Percentiles rank a stretch among this genome's conserved stretches.
Evolutionary conservation across 345 rosid species (phyloP).

Genomic region (Clausena lansium): DNA sequence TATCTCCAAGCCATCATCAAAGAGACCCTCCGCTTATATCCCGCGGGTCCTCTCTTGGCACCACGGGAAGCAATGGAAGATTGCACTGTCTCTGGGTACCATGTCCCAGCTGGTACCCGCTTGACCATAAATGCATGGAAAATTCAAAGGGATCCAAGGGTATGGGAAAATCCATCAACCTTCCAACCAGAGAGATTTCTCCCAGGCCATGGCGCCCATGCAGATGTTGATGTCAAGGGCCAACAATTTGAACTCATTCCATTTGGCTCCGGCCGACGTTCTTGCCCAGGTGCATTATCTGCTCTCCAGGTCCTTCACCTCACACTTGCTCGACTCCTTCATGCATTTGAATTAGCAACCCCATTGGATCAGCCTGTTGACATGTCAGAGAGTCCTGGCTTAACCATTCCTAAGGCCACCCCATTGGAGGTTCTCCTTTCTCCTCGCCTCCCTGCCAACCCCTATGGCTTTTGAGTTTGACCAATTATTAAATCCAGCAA

Average conservation of each 20-base stretch:
- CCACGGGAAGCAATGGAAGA: slow-evolving; percentile 53
- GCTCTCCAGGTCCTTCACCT: slow-evolving; percentile 39
- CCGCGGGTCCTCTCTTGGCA: slow-evolving; percentile 52
- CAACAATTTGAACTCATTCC: slow-evolving; percentile 46
- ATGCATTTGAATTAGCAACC: slow-evolving; percentile 35
- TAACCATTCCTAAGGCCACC: slow-evolving; percentile 43
- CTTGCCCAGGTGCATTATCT: slow-evolving; percentile 39
- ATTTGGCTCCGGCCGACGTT: slow-evolving; percentile 50
- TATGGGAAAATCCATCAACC: no score
- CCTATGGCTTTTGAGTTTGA: neutral
- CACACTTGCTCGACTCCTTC: slow-evolving; percentile 42
- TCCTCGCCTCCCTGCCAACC: slow-evolving; percentile 32
- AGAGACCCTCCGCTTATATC: slow-evolving; percentile 62
- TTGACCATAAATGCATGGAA: no score
- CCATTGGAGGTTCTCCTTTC: slow-evolving; percentile 41
- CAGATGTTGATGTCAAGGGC: slow-evolving; percentile 39
- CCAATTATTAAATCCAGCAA: no score
- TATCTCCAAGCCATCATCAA: slow-evolving; percentile 62
- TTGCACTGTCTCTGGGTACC: no score
- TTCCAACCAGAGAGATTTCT: no score
- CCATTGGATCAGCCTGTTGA: slow-evolving; percentile 27
- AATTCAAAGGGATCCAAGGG: no score
- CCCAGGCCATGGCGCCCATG: slow-evolving; percentile 18
- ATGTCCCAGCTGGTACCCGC: no score
- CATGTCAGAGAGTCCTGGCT: slow-evolving; percentile 38